These are phyloP conservation scores for Penicillium longicatenatum DNA, from an alignment of 495 filamentous ascomycete genomes.

Conservation along the genomic window DNA sequence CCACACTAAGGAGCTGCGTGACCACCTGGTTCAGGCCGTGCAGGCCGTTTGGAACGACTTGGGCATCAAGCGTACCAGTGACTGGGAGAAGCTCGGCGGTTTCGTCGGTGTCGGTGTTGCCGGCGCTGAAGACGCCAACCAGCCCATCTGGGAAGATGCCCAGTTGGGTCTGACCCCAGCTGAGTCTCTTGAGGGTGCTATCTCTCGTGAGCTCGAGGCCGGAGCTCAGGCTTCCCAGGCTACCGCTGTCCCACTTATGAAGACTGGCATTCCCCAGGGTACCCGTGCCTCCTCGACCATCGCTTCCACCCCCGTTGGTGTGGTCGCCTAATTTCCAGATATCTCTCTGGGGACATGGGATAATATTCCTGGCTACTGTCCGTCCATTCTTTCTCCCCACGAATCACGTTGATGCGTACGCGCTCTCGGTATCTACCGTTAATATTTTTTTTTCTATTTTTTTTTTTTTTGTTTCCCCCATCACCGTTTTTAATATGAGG, in stretches of 20 bases:
- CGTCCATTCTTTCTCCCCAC: constrained; percentile 10
- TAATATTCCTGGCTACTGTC: constrained; percentile 1
- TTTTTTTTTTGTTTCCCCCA: constrained; percentile 6
- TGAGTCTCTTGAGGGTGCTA: constrained; percentile 40
- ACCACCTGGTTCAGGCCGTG: constrained; percentile 82
- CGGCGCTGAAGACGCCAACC: constrained; percentile 54
- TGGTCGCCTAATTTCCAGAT: constrained; percentile 32
- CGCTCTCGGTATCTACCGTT: neutral
- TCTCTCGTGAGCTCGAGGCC: constrained; percentile 40
- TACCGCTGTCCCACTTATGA: constrained; percentile 23
- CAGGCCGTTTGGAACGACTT: constrained; percentile 86
- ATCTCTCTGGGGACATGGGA: neutral
- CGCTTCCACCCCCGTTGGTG: constrained; percentile 33
- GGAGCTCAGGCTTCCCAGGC: constrained; percentile 20
- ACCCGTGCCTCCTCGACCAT: constrained; percentile 27
- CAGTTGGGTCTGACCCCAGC: constrained; percentile 71
- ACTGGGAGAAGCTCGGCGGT: constrained; percentile 89
- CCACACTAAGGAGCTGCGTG: constrained; percentile 77
- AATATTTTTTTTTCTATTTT: constrained; percentile 10
- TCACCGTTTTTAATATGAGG: neutral
- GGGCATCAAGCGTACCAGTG: constrained; percentile 84
- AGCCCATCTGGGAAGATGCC: constrained; percentile 82
- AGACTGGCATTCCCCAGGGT: constrained; percentile 31
- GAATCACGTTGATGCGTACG: constrained; percentile 2
- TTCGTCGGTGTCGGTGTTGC: constrained; percentile 89